These are phyloP conservation scores for Eimeria sp. DNA, from an alignment of 169 alveolate species.

Conservation along the genomic window DNA sequence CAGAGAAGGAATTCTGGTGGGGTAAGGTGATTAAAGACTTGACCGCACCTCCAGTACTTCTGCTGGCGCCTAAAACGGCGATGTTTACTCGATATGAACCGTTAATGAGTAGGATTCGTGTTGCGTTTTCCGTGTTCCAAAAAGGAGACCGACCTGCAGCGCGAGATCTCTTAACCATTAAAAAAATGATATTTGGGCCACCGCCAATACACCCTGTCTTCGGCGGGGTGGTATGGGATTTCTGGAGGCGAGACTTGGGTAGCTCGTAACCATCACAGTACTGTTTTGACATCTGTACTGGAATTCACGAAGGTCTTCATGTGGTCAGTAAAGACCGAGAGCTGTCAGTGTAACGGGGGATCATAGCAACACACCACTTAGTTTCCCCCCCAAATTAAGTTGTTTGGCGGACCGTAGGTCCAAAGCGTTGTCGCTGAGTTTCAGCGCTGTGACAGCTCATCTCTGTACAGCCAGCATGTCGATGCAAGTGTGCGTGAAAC, in stretches of 20 bases:
- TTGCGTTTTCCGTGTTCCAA: background rate
- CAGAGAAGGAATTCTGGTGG: conserved; percentile 18
- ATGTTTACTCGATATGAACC: background rate
- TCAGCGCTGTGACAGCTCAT: background rate
- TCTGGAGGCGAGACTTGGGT: background rate
- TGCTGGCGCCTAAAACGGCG: background rate
- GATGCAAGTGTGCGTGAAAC: background rate
- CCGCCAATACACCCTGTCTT: background rate
- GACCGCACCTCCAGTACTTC: background rate
- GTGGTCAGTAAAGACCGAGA: background rate
- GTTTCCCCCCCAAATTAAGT: too few species aligned
- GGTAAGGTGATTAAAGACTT: background rate
- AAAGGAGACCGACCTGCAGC: background rate
- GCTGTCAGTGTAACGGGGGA: background rate
- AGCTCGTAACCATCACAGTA: background rate
- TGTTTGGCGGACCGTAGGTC: background rate
- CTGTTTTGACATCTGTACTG: background rate
- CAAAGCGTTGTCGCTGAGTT: background rate
- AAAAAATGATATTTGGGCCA: background rate
- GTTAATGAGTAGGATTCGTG: background rate
- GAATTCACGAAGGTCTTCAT: background rate
- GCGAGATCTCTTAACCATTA: background rate
- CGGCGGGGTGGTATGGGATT: background rate
- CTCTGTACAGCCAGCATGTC: background rate
- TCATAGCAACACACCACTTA: background rate